These are phyloP conservation scores for Ricinus communis DNA, from an alignment of 345 rosid genomes.

Conservation along the genomic window DNA sequence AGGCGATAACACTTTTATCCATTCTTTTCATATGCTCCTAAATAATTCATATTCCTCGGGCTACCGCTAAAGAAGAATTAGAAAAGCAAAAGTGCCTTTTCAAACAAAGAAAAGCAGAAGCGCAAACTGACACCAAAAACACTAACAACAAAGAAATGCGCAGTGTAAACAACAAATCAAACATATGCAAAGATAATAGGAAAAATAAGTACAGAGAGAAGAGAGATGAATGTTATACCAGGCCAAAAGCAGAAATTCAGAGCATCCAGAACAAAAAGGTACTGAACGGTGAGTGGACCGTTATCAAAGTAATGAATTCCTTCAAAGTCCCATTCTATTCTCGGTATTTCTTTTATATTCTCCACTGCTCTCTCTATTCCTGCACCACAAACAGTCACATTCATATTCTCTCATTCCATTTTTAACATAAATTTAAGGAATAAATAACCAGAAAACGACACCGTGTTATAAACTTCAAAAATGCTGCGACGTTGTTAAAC, in stretches of 20 bases:
- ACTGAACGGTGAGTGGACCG: slow-evolving; percentile 73
- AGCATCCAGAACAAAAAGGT: slow-evolving; percentile 77
- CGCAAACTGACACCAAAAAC: too few relatives aligned
- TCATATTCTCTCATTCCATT: not conserved
- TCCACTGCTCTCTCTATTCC: slow-evolving; percentile 68
- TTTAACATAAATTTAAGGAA: not conserved
- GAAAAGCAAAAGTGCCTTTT: too few relatives aligned
- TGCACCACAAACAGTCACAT: slow-evolving; percentile 20
- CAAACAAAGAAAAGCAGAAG: too few relatives aligned
- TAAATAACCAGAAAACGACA: not conserved
- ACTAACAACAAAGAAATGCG: too few relatives aligned
- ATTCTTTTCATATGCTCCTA: too few relatives aligned
- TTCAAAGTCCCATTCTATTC: slow-evolving; percentile 78
- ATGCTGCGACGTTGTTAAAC: slow-evolving; percentile 16
- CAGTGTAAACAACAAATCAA: too few relatives aligned
- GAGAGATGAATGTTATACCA: slow-evolving; percentile 30
- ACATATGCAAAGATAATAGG: too few relatives aligned
- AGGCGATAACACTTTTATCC: too few relatives aligned
- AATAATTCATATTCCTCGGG: too few relatives aligned
- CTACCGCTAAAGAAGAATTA: too few relatives aligned
- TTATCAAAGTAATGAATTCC: slow-evolving; percentile 77
- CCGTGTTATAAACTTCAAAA: not conserved
- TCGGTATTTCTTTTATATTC: slow-evolving; percentile 51
- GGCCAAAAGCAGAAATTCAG: slow-evolving; percentile 88
- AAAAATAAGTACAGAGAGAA: too few relatives aligned